A percentile compares a stretch with the other conserved stretches of the same genome.
phyloP scores from a whole-genome alignment of 2,329 filamentous ascomycete species.

The Clonostachys rosea region DNA sequence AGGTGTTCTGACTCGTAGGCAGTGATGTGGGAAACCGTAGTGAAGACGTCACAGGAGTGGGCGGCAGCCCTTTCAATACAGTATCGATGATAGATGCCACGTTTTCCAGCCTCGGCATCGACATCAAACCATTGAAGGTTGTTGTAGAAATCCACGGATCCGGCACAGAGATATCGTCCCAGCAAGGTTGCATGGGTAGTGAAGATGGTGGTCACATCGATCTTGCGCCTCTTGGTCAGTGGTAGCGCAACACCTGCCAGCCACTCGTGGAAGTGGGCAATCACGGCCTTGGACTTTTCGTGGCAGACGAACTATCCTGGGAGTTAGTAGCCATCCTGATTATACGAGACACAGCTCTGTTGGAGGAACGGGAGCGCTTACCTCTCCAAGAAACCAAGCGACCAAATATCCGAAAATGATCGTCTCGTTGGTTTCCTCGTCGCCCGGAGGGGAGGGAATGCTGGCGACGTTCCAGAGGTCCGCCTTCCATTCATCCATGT shows the following conservation, averaged over 20 bases:
- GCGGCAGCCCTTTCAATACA: slow-evolving; percentile 94
- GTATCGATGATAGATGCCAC: slow-evolving; percentile 97
- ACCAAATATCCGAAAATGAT: slow-evolving; percentile 97
- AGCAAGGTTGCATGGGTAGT: slow-evolving; percentile 96
- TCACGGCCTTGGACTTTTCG: slow-evolving; percentile 86
- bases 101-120: slow-evolving; percentile 93
- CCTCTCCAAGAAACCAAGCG: slow-evolving; percentile 97
- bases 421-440: slow-evolving; percentile 94
- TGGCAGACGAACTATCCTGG: slow-evolving; percentile 76
- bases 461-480: slow-evolving; percentile 91
- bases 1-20: slow-evolving; percentile 97
- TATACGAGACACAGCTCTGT: background rate
- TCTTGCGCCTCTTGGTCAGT: slow-evolving; percentile 86
- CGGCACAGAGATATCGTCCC: slow-evolving; percentile 92
- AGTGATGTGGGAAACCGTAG: slow-evolving; percentile 97
- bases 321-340: slow-evolving; percentile 5
- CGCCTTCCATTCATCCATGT: slow-evolving; percentile 92
- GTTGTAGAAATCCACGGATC: slow-evolving; percentile 98
- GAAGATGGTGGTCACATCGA: slow-evolving; percentile 97
- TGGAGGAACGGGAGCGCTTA: slow-evolving; percentile 33
- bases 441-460: slow-evolving; percentile 87
- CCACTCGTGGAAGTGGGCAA: slow-evolving; percentile 99
- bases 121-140: slow-evolving; percentile 97
- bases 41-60: slow-evolving; percentile 94
- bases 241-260: slow-evolving; percentile 90